Conservation (phyloP, 768 basidiomycete genomes). For the Hemileccinum impolitum region DNA sequence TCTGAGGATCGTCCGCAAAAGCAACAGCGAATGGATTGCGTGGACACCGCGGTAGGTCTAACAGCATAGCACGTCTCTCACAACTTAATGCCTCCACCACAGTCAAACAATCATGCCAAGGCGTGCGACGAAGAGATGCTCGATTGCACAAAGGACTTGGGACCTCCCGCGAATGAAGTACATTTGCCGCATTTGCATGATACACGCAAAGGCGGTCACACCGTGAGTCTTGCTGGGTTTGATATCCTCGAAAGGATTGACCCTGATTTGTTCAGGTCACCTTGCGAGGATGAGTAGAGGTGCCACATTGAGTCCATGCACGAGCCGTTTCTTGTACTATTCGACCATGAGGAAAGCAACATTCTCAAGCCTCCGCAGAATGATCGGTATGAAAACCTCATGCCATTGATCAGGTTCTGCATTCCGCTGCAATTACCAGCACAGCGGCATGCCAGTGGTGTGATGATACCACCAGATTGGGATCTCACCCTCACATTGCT, state of each 20-base stretch:
- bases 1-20: background rate
- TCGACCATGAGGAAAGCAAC: background rate
- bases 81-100: background rate
- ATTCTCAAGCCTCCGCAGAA: background rate
- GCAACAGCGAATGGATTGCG: background rate
- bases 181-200: background rate
- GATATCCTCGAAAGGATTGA: background rate
- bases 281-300: slow-evolving; percentile 9
- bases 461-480: background rate
- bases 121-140: background rate
- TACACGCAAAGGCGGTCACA: background rate
- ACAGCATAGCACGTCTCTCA: background rate
- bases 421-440: background rate
- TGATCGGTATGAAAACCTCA: background rate
- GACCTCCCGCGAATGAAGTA: background rate
- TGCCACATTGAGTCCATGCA: slow-evolving; percentile 1
- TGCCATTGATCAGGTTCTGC: background rate
- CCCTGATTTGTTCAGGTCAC: background rate
- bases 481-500: background rate
- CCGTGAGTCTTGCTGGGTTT: background rate
- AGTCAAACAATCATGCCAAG: background rate
- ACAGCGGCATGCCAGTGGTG: background rate
- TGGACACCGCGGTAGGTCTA: background rate
- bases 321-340: background rate
- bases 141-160: background rate